Evolutionary conservation across 768 basidiomycete species (phyloP), one percentile per base, ranked within the genome.

Genomic region (Chalciporus chontae): DNA sequence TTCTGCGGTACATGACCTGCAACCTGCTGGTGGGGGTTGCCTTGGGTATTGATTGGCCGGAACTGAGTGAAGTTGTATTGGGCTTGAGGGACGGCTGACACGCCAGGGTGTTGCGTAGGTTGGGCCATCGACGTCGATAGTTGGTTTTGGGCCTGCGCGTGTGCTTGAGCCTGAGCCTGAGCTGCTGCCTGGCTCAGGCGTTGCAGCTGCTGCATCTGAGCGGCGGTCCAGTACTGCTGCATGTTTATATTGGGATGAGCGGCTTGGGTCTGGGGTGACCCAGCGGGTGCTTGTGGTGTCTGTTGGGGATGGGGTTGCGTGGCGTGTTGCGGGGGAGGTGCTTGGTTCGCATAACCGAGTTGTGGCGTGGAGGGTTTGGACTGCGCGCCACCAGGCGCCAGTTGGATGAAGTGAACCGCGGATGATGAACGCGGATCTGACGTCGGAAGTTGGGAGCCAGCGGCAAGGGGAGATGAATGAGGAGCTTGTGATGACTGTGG

Each of bases 31-130:
- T 64, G 62, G 13, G 66, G 50, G 26, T 59, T 64, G 8, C 65
- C 53, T 34, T 60, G 66, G 23, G 56, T 46, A 27, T 63, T 61
- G 46, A 69, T 42, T 1, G 70, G 60, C 19, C 73, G 69, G 47
- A 68, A 54, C 18, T 70, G 72, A 5, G 69, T 39, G 6, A 69
- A 67, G 41, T 60, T 72, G 51, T 72, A 74, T 50, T 69, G 66
- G 43, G 27, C 52, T 52, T 48, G 67, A 54, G 48, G 57, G 19
- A 46, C 45, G 31, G 40, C 23, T 11, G 53, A 23, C 38, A 70
- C 55, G 43, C 47, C 26, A 0, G 62, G 50, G 53, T 67, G 69
- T 40, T 62, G 67, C 26, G 57, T 15, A 13, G 47, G 47, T 47
- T 67, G 69, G 21, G 31, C 18, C 46, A 66, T 56, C 42, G 65